Base-by-base conservation (phyloP, 352 stramenopile genomes). In the Phytophthora pistaciae region DNA sequence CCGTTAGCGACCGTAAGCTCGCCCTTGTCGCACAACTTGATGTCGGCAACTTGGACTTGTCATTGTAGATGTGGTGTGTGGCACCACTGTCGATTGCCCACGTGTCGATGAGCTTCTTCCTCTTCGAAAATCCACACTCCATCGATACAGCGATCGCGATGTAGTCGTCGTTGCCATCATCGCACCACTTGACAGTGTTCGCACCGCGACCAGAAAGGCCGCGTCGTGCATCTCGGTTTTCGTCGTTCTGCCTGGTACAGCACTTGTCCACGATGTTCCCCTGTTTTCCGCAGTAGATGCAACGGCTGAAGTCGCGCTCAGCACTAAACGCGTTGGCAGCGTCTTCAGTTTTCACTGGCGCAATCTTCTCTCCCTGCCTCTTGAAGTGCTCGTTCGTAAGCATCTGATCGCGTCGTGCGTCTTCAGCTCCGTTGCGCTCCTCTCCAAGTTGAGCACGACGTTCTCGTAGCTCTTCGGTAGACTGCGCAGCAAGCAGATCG, bases 361-460 rank as follows among this genome's bases (percentile, higher is more conserved):
- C 21, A 10, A 52, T 16, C 36, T 72, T 70, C 18, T 66, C 58
- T 36, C 44, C 64, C 54, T 72, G 38, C 0, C 57, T 29, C 52
- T 73, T 72, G 31, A 62, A 54, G 36, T 70, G 46, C 62, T 71
- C 64, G 46, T 76, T 68, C 46, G 64, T 72, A 0, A 76, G 63
- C 56, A 72, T 50, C 44, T 72, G 6, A 53, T 7, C 0, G 18
- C 6, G 18, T 53, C 46, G 27, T 53, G 46, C 6, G 46, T 14
- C 5, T 20, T 53, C n/a, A 14, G 46, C 46, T 8, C 9, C 65
- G 31, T 1, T 8, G 7, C 14, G 20, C 46, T 53, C 46, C 16
- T 53, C 46, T 23, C 18, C n/a, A 53, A 27, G 46, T 53, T 53
- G 3, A 53, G 46, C 14, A 53, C 46, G n/a, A 53, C 46, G 46